Percentiles rank a stretch among this genome's conserved stretches.
Evolutionary conservation across 345 rosid species (phyloP).

Genomic region (Eucalyptus regnans): DNA sequence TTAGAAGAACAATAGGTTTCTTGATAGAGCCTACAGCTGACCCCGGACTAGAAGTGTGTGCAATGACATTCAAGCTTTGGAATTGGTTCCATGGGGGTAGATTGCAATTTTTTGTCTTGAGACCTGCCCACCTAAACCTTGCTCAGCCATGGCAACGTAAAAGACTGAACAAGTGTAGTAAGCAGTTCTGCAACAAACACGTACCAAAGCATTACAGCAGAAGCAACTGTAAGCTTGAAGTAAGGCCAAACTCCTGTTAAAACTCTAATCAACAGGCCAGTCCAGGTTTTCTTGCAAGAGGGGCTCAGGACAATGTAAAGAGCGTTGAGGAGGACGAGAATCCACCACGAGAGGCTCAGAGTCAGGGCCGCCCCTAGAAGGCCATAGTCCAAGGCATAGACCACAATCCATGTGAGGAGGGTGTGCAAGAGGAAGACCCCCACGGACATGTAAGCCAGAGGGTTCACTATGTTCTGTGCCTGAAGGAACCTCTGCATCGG

Average conservation of each 20-base stretch:
- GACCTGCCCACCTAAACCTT: background rate
- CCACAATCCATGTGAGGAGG: constrained; percentile 57
- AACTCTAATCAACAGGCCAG: constrained; percentile 43
- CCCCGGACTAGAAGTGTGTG: background rate
- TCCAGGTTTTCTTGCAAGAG: constrained; percentile 67
- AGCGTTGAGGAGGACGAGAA: constrained; percentile 27
- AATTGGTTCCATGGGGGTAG: background rate
- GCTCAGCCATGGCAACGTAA: background rate
- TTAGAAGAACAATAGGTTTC: background rate
- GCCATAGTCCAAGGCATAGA: constrained; percentile 29
- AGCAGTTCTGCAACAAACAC: background rate
- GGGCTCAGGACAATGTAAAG: constrained; percentile 58
- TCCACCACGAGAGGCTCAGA: constrained; percentile 76
- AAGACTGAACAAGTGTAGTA: background rate
- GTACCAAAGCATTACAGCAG: constrained; percentile 82
- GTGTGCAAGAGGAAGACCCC: constrained; percentile 53
- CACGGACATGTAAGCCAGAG: constrained; percentile 64
- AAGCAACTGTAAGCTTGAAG: constrained; percentile 72
- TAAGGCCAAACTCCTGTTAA: constrained; percentile 80
- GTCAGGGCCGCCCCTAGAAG: constrained; percentile 61
- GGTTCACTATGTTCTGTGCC: constrained; percentile 91
- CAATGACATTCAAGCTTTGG: background rate
- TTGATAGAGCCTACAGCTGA: background rate
- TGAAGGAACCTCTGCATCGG: constrained; percentile 89
- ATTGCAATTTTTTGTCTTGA: background rate